Base-by-base conservation (phyloP, 345 rosid species). In the Salix arbutifolia region DNA sequence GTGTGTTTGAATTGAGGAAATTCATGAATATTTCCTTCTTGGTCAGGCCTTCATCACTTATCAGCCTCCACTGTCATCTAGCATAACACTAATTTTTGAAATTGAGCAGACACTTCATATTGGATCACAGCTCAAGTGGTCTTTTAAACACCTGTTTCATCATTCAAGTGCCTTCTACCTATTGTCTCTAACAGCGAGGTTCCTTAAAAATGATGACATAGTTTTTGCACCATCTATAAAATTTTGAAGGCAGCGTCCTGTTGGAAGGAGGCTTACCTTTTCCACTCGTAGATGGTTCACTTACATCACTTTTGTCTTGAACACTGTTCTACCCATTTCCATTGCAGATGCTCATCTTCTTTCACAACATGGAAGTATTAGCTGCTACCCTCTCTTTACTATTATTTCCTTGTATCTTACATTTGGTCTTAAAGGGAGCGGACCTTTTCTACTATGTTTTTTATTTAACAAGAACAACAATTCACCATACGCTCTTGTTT, bases 401-500 rank as follows among this genome's bases (percentile, higher is more conserved):
- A 5, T 21, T 17, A n/a, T 12, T 35, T 56, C 48, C 75, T 13
- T 70, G 50, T 31, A 23, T 64, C 42, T 30, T 70, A 42, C 3
- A 8, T 19, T 21, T 75, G 65, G 10, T 67, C 53, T 48, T 28
- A 6, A 17, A 28, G 38, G 35, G 42, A 50, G 26, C 11, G n/a
- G 19, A 31, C 40, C 23, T 9, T 46, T 50, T 48, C 2, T 17
- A 28, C 62, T 26, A 8, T 66, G 38, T 33, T 65, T 64, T 26
- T 62, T 52, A 10, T 65, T 40, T 65, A 70, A 13, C n/a, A 7
- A 7, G 28, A 21, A 60, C 42, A 35, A 48, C 38, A 30, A 21
- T 9, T 69, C 23, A 7, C 37, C 46, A 48, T 16, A 19, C 70
- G 44, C 71, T 73, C 74, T 78, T 67, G 76, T 46, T 56, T 73